These are phyloP conservation scores for Penicillium goetzii DNA, from an alignment of 495 filamentous ascomycete species.

Conservation along the genomic window DNA sequence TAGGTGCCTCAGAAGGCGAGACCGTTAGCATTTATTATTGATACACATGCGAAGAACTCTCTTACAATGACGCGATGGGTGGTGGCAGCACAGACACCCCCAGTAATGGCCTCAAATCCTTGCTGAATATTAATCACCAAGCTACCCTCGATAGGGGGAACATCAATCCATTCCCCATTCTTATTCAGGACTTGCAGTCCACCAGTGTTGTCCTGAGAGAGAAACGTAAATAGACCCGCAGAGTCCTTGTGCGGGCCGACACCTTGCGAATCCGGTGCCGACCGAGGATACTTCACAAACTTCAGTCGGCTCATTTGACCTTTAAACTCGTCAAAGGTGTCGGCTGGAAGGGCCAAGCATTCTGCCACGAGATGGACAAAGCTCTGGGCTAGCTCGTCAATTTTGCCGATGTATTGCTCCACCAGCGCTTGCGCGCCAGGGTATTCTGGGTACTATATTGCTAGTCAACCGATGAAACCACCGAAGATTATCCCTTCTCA, in stretches of 20 bases:
- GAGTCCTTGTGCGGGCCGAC: constrained; percentile 92
- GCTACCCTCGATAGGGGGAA: constrained; percentile 49
- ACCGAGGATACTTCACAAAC: constrained; percentile 86
- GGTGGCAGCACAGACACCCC: constrained; percentile 81
- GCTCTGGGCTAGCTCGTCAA: constrained; percentile 67
- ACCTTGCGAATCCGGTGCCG: constrained; percentile 65
- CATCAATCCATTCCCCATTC: constrained; percentile 54
- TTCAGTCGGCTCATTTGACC: constrained; percentile 89
- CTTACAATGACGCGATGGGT: constrained; percentile 74
- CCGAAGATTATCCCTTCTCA: not conserved
- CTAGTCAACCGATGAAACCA: not conserved
- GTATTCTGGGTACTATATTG: constrained; percentile 56
- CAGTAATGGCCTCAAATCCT: constrained; percentile 87
- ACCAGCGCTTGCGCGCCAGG: constrained; percentile 71
- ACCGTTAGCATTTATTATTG: not conserved
- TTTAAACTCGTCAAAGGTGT: constrained; percentile 83
- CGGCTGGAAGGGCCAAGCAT: constrained; percentile 70
- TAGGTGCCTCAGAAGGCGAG: constrained; percentile 35
- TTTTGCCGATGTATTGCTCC: constrained; percentile 74
- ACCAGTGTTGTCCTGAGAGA: constrained; percentile 57
- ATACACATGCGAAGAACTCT: not conserved
- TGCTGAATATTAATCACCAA: constrained; percentile 72
- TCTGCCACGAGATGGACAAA: constrained; percentile 86
- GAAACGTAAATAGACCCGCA: constrained; percentile 63
- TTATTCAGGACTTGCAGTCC: constrained; percentile 56